Evolutionary conservation across 805 yeast genomes (phyloP).

Genomic region (Lipomyces sp.): DNA sequence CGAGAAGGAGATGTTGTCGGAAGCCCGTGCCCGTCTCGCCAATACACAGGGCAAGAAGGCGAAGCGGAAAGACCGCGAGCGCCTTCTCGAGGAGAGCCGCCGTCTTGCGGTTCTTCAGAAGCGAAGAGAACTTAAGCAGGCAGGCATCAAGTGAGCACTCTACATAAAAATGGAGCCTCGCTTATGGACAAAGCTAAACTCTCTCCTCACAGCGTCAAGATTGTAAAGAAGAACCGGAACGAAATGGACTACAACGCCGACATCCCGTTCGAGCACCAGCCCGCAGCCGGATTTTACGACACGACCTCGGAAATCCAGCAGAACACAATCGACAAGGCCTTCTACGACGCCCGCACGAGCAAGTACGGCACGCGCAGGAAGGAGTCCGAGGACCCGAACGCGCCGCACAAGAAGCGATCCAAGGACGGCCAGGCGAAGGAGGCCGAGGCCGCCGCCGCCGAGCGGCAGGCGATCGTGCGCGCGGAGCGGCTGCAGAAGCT

Average conservation of each 20-base stretch:
- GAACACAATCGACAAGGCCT: slow-evolving; percentile 41
- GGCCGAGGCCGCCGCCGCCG: slow-evolving; percentile 29
- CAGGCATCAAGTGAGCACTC: slow-evolving; percentile 47
- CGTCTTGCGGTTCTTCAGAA: slow-evolving; percentile 73
- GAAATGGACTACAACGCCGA: slow-evolving; percentile 82
- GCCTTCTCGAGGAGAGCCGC: slow-evolving; percentile 73
- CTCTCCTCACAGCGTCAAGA: slow-evolving; percentile 25
- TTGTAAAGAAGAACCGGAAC: slow-evolving; percentile 49
- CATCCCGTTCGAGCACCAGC: slow-evolving; percentile 71
- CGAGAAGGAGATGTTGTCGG: slow-evolving; percentile 88
- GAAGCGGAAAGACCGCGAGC: slow-evolving; percentile 80
- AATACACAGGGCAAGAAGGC: slow-evolving; percentile 95
- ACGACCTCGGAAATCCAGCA: slow-evolving; percentile 53
- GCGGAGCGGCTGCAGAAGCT: slow-evolving; percentile 36
- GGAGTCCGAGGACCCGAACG: slow-evolving; percentile 29
- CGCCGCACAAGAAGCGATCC: slow-evolving; percentile 22
- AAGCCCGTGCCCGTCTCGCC: slow-evolving; percentile 86
- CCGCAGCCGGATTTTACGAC: slow-evolving; percentile 67
- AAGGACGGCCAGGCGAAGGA: slow-evolving; percentile 9
- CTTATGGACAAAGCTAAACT: slow-evolving; percentile 43
- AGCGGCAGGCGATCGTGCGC: slow-evolving; percentile 30
- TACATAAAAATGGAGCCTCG: not conserved
- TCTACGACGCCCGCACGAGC: slow-evolving; percentile 42
- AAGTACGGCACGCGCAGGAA: slow-evolving; percentile 25
- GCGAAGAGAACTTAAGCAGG: slow-evolving; percentile 74